These are phyloP conservation scores for Rhynchospora tenuis DNA, from an alignment of 176 grass and related monocot species.

Conservation along the genomic window DNA sequence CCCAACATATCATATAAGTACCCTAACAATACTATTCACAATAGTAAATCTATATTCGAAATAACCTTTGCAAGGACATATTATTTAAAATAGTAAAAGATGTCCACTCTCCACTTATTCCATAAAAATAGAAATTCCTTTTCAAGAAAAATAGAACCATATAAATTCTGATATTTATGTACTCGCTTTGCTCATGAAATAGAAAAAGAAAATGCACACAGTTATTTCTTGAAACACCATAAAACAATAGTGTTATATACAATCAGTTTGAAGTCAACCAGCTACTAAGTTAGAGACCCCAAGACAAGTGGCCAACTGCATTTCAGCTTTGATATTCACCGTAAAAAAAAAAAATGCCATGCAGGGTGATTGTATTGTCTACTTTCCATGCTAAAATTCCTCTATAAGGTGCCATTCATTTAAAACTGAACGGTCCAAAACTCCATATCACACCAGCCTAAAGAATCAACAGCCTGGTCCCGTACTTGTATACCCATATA, in stretches of 20 bases:
- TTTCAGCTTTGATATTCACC: neutral
- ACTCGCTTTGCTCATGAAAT: neutral
- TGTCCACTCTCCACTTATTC: neutral
- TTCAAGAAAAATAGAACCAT: neutral
- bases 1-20: neutral
- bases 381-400: neutral
- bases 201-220: neutral
- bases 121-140: neutral
- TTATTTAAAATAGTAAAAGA: neutral
- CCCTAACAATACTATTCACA: neutral
- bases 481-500: neutral
- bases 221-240: neutral
- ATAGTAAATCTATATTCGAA: neutral
- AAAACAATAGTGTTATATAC: neutral
- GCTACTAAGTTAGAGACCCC: neutral
- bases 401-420: neutral
- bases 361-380: neutral
- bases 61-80: neutral
- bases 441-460: neutral
- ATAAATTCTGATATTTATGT: neutral
- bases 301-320: neutral
- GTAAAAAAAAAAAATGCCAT: neutral
- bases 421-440: neutral
- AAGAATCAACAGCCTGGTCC: neutral
- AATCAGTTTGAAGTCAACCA: neutral